Percentiles rank a stretch among this genome's conserved stretches.
phyloP scores from a whole-genome alignment of 228 moss, liverwort and hornwort species.

The Sphagnum fallax region DNA sequence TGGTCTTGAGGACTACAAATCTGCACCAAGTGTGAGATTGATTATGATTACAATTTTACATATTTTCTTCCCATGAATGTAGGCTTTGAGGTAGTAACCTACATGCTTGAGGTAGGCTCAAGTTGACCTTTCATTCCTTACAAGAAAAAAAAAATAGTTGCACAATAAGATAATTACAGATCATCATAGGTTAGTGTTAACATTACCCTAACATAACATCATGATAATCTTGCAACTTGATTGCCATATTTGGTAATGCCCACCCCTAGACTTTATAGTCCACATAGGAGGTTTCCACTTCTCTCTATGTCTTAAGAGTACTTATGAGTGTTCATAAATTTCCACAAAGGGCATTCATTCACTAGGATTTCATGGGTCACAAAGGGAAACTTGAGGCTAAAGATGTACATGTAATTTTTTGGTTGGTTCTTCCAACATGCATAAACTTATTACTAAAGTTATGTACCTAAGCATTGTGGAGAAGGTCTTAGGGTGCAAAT shows the following conservation, averaged over 20 bases:
- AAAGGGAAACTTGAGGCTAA: conserved; percentile 62
- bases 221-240: too few relatives aligned
- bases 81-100: conserved; percentile 76
- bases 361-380: conserved; percentile 81
- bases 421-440: not conserved
- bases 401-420: conserved; percentile 60
- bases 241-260: too few relatives aligned
- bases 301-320: too few relatives aligned
- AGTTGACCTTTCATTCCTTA: not conserved
- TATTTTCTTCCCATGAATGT: not conserved
- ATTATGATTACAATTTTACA: not conserved
- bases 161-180: too few relatives aligned
- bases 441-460: not conserved
- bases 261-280: too few relatives aligned
- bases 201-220: too few relatives aligned
- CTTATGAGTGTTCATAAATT: not conserved
- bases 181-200: too few relatives aligned
- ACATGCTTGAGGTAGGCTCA: conserved; percentile 64
- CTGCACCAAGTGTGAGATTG: not conserved
- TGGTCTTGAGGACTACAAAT: too few relatives aligned
- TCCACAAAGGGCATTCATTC: conserved; percentile 46
- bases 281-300: too few relatives aligned
- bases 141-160: too few relatives aligned
- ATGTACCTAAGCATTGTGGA: too few relatives aligned
- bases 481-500: too few relatives aligned